Base-by-base conservation (phyloP, 2,329 filamentous ascomycete species). In the Aspergillus vadensis region DNA sequence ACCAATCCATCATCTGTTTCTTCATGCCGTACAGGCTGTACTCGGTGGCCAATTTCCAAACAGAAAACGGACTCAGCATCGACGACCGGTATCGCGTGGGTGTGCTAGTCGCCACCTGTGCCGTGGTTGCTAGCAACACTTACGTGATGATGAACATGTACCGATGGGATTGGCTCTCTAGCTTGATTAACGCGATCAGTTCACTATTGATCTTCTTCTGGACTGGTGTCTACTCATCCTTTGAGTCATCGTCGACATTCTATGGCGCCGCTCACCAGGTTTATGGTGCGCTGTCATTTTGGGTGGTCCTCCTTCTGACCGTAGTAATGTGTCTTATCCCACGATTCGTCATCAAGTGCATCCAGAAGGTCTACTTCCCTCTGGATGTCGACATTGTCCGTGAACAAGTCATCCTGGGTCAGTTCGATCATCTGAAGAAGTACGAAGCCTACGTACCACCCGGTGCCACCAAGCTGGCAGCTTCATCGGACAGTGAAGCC, bases 141-240 rank as follows among this genome's bases (percentile, higher is more conserved):
- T 55, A 55, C 39, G 53, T 55, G 53, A 55, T 55, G 53, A 43
- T 55, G 53, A 55, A 55, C 41, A 55, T 55, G 53, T 55, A 55
- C 32, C 53, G 53, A n/a, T 55, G 53, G 53, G 53, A 55, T 23
- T 55, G 53, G 53, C 30, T 55, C 21, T 17, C 53, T 6, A 55
- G 39, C 5, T 19, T 55, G 23, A 55, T 55, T 17, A 55, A 55
- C 6, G 53, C 53, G 23, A 47, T 55, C 41, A 55, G 53, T 38
- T 55, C 53, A 25, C 21, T 55, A 25, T 36, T 55, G 25, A 55
- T 55, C 25, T 55, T 55, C 53, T 55, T 55, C 53, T 55, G 53
- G 53, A 55, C 53, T 14, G 53, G 53, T 47, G 21, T 55, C 6
- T 55, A 55, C 30, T 55, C 53, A 17, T 55, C 53, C 12, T 55